Conservation (phyloP, 1,139 yeast genomes). For the Scheffersomyces lignicola region DNA sequence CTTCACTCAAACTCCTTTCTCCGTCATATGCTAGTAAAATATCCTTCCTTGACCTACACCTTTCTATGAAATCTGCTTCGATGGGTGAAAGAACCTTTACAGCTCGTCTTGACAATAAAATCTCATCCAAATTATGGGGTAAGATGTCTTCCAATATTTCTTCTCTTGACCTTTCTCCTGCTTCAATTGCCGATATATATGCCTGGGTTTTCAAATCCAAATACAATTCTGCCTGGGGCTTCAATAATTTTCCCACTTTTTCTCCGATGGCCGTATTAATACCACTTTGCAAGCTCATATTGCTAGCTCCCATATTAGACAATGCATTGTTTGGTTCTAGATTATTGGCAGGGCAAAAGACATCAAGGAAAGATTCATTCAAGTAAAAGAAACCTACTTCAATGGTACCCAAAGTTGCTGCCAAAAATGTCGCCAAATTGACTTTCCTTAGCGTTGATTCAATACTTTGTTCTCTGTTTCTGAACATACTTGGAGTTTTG, state of each 20-base stretch:
- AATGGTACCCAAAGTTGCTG: conserved; percentile 80
- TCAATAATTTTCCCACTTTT: conserved; percentile 59
- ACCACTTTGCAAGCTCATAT: conserved; percentile 39
- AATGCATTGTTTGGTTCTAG: conserved; percentile 44
- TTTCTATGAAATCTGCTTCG: conserved; percentile 66
- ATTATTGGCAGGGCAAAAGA: conserved; percentile 69
- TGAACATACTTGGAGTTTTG: conserved; percentile 55
- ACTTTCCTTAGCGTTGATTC: conserved; percentile 77
- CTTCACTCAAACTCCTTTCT: conserved; percentile 42
- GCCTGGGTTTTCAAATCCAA: conserved; percentile 94
- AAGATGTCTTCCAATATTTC: conserved; percentile 78
- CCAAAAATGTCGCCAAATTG: conserved; percentile 81
- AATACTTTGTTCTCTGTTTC: conserved; percentile 61
- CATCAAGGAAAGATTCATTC: conserved; percentile 79
- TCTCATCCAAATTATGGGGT: conserved; percentile 62
- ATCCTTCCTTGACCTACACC: conserved; percentile 70
- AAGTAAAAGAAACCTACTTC: conserved; percentile 87
- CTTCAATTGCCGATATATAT: conserved; percentile 81
- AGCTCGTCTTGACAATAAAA: conserved; percentile 23
- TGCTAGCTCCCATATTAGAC: conserved; percentile 36
- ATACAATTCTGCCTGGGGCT: conserved; percentile 76
- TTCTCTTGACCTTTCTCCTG: conserved; percentile 63
- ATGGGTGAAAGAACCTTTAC: conserved; percentile 54
- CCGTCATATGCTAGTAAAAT: conserved; percentile 52
- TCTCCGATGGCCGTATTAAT: conserved; percentile 40